Percentiles rank a stretch among this genome's conserved stretches.
These are phyloP conservation scores for Pyropia yezoensis DNA, from an alignment of 23 red algal species.

Conservation along the genomic window DNA sequence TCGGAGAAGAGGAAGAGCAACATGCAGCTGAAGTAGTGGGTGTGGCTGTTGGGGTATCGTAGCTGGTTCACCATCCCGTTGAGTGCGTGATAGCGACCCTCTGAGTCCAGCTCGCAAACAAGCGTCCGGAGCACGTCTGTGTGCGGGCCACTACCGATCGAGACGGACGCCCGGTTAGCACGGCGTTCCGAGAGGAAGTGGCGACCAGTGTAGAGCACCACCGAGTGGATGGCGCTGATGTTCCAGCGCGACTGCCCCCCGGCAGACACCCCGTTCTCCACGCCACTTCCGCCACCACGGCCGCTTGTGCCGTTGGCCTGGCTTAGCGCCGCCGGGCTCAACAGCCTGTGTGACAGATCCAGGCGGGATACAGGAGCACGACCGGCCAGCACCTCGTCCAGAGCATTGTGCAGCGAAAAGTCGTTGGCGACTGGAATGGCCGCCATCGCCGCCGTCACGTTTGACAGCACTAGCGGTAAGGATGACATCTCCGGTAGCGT, in stretches of 20 bases:
- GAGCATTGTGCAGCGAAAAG: no score
- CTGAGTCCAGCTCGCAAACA: slow-evolving; percentile 50
- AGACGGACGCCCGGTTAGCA: not conserved
- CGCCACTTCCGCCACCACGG: no score
- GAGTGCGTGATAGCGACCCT: slow-evolving; percentile 72
- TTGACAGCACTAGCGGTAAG: slow-evolving; percentile 48
- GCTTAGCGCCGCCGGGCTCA: no score
- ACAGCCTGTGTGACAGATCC: no score
- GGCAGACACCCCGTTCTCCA: no score
- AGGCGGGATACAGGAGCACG: not conserved
- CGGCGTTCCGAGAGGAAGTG: not conserved
- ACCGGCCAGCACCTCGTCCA: not conserved
- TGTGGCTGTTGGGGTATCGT: slow-evolving; percentile 88
- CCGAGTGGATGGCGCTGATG: slow-evolving; percentile 51
- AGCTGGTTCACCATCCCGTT: slow-evolving; percentile 85
- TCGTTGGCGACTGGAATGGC: not conserved
- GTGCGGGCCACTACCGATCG: slow-evolving; percentile 9
- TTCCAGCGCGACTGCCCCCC: not conserved
- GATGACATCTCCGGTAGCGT: slow-evolving; percentile 61
- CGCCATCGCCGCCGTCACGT: slow-evolving; percentile 28
- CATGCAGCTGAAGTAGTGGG: slow-evolving; percentile 73
- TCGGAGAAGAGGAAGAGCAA: slow-evolving; percentile 82
- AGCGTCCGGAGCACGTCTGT: slow-evolving; percentile 62
- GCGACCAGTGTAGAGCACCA: slow-evolving; percentile 83
- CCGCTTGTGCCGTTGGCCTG: no score